phyloP scores from a whole-genome alignment of 164 flowering plant genomes.

The Platanus orientalis region DNA sequence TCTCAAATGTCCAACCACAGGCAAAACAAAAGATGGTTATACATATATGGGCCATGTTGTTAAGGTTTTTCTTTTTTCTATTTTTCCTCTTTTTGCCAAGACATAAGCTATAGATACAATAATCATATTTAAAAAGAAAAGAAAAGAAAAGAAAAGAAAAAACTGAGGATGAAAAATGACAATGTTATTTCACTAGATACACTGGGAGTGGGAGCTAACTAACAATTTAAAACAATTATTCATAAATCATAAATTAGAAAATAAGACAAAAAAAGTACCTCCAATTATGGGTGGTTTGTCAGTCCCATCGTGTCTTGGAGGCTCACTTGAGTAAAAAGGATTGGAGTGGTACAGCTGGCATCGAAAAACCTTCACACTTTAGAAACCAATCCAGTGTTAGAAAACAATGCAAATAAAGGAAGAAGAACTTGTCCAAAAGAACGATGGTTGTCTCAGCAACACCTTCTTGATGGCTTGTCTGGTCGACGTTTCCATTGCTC shows the following conservation, averaged over 20 bases:
- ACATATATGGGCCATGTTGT: too few relatives aligned
- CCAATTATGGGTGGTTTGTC: slow-evolving; percentile 47
- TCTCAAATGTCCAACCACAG: too few relatives aligned
- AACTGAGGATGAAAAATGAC: neutral
- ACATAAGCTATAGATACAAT: too few relatives aligned
- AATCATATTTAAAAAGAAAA: too few relatives aligned
- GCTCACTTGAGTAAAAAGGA: slow-evolving; percentile 66
- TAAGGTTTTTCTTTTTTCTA: too few relatives aligned
- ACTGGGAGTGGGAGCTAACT: neutral
- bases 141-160: neutral
- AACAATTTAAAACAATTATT: neutral
- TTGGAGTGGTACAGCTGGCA: slow-evolving; percentile 70
- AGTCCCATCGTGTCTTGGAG: slow-evolving; percentile 49
- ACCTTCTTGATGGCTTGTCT: slow-evolving; percentile 68
- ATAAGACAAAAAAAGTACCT: slow-evolving; percentile 37
- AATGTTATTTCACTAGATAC: neutral
- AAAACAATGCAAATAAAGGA: neutral
- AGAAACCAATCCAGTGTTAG: slow-evolving; percentile 22
- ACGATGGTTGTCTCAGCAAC: neutral
- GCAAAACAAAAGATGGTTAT: too few relatives aligned
- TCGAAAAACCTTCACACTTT: slow-evolving; percentile 90
- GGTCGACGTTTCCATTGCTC: slow-evolving; percentile 69
- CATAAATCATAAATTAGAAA: neutral
- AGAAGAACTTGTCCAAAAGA: neutral
- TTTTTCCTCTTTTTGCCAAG: too few relatives aligned